Conservation (phyloP, 169 alveolate genomes). For the Plasmodium vivax region DNA sequence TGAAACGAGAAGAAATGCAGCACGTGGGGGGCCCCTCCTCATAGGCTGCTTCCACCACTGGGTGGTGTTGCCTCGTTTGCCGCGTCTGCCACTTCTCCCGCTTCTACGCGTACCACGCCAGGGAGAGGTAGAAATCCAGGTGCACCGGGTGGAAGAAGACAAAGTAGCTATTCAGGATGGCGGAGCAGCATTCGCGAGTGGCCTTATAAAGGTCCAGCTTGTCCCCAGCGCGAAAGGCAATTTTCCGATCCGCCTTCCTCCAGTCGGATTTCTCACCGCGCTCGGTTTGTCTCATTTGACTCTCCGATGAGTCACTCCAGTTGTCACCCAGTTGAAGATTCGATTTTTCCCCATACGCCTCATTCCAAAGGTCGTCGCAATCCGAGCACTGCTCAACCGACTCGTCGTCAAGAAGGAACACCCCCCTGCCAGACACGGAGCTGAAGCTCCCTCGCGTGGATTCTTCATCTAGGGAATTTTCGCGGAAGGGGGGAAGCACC, state of each 20-base stretch:
- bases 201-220: conserved; percentile 26
- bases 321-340: neutral
- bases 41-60: neutral
- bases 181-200: conserved; percentile 31
- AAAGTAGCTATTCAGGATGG: conserved; percentile 27
- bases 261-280: neutral
- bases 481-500: neutral
- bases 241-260: neutral
- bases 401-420: neutral
- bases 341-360: neutral
- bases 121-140: conserved; percentile 46
- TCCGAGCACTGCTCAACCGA: neutral
- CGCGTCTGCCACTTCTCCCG: neutral
- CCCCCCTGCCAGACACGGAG: neutral
- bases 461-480: neutral
- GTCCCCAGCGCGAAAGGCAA: neutral
- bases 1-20: neutral
- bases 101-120: conserved; percentile 28
- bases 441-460: neutral
- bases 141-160: conserved; percentile 42
- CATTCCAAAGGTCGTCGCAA: neutral
- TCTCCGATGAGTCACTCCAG: neutral
- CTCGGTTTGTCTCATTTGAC: neutral
- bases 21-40: neutral
- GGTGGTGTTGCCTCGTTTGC: neutral